Evolutionary conservation across 192 early-diverging fungal species (phyloP), one percentile per base, ranked within the genome.

Genomic region (Pilaira anomala): DNA sequence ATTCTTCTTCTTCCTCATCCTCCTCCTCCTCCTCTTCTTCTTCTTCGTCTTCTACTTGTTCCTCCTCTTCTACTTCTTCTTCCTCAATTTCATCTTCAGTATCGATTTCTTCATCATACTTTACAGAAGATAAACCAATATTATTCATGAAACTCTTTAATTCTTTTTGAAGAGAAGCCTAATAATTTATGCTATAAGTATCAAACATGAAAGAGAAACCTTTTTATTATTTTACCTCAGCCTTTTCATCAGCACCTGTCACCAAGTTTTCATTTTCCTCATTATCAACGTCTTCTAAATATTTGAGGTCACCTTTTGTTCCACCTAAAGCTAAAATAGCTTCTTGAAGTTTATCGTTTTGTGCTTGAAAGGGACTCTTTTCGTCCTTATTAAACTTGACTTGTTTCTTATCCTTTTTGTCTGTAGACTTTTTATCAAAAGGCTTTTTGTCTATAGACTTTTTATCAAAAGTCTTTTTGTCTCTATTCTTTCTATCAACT

Each of bases 271-370:
- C 68, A 48, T 14, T 57, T 9, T 46, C 57, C 36, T 69, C 67
- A 0, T 28, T 24, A 36, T 75, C 73, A 29, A 75, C 40, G n/a
- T 44, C 18, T 28, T 75, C 65, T 26, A 75, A 39, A 33, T 70
- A 69, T 50, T 60, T 63, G 36, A 75, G 19, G 57, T 75, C 73
- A 9, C 68, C 73, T 21, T 66, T 60, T 29, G 73, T 69, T 19
- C 73, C 73, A 28, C 73, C 73, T n/a, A 75, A 49, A 45, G 52
- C 28, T 11, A 75, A 44, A 57, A 75, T 69, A 18, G 50, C 30
- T 29, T 75, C 68, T 9, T 60, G 42, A 21, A 75, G 42, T 14
- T 53, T 40, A 30, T 56, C 56, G 9, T 67, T 51, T 21, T 29
- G 21, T 25, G 42, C 39, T 39, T 67, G 11, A 25, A 3, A 36